phyloP scores from a whole-genome alignment of 2,329 filamentous ascomycete genomes.

The Gaeumannomyces sp. region DNA sequence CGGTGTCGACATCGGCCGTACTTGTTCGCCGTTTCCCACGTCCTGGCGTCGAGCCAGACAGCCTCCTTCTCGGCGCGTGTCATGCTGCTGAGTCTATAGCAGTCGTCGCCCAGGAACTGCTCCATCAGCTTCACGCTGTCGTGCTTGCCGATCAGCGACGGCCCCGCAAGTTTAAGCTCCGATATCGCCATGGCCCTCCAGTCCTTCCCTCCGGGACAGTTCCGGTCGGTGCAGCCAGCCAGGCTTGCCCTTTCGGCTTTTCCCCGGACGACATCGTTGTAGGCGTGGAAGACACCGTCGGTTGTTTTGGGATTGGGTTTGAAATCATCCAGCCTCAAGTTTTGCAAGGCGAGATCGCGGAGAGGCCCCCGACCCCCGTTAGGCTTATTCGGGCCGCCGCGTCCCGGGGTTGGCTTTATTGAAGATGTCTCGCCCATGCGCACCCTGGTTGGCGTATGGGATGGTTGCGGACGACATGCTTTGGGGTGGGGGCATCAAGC shows the following conservation, averaged over 20 bases:
- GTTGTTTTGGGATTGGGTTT: conserved; percentile 72
- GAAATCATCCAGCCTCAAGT: conserved; percentile 66
- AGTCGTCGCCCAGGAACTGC: conserved; percentile 49
- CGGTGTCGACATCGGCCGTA: conserved; percentile 72
- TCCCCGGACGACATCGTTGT: conserved; percentile 65
- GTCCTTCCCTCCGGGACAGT: conserved; percentile 65
- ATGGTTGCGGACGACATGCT: no score
- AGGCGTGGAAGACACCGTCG: conserved; percentile 66
- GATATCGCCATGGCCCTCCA: conserved; percentile 61
- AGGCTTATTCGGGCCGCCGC: not conserved
- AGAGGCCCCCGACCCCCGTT: conserved; percentile 32
- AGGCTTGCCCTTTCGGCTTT: conserved; percentile 64
- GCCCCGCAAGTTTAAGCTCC: conserved; percentile 34
- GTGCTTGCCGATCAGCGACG: conserved; percentile 22
- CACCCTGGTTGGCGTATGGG: no score
- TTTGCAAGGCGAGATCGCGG: conserved; percentile 49
- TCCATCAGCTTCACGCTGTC: conserved; percentile 48
- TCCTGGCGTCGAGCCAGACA: conserved; percentile 69
- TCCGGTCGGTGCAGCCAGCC: conserved; percentile 64
- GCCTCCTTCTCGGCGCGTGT: conserved; percentile 54
- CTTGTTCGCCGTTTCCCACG: conserved; percentile 64
- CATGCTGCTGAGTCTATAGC: conserved; percentile 55
- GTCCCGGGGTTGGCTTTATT: no score
- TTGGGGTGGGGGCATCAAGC: not conserved
- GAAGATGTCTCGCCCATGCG: no score